Evolutionary conservation across 208 protist genomes (phyloP).

Genomic region (Crithidia sp.): DNA sequence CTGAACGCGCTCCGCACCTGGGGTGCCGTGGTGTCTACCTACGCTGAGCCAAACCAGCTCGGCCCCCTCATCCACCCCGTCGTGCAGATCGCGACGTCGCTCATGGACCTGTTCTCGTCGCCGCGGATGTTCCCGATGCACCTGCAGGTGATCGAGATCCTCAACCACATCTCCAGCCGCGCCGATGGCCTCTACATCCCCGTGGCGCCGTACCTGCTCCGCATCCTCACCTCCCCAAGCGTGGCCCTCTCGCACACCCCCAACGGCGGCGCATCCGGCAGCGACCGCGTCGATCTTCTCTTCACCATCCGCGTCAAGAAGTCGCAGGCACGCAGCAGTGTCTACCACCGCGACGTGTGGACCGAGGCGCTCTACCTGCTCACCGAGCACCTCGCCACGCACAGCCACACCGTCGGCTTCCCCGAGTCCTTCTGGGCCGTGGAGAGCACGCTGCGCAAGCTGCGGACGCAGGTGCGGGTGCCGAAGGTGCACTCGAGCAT

Average conservation of each 20-base stretch:
- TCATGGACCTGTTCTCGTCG: conserved; percentile 93
- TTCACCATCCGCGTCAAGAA: conserved; percentile 94
- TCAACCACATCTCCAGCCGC: conserved; percentile 91
- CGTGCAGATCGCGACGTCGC: conserved; percentile 88
- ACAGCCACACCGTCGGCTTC: conserved; percentile 91
- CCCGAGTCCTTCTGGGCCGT: conserved; percentile 93
- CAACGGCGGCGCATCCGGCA: conserved; percentile 38
- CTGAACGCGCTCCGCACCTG: conserved; percentile 94
- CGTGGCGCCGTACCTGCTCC: conserved; percentile 92
- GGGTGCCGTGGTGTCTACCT: conserved; percentile 91
- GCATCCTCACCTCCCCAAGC: conserved; percentile 90
- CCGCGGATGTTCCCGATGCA: conserved; percentile 96
- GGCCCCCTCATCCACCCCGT: conserved; percentile 93
- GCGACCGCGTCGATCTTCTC: conserved; percentile 70
- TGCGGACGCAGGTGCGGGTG: conserved; percentile 83
- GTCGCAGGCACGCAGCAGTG: conserved; percentile 68
- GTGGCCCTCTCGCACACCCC: conserved; percentile 58
- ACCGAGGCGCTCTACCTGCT: conserved; percentile 86
- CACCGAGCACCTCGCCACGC: conserved; percentile 86
- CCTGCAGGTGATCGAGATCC: conserved; percentile 91
- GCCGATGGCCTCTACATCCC: conserved; percentile 93
- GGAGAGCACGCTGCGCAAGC: conserved; percentile 84
- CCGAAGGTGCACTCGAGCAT: conserved; percentile 83
- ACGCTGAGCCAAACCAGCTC: conserved; percentile 84
- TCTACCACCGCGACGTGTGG: conserved; percentile 83